Base-by-base conservation (phyloP, 2,329 filamentous ascomycete species). In the Fonsecaea erecta region DNA sequence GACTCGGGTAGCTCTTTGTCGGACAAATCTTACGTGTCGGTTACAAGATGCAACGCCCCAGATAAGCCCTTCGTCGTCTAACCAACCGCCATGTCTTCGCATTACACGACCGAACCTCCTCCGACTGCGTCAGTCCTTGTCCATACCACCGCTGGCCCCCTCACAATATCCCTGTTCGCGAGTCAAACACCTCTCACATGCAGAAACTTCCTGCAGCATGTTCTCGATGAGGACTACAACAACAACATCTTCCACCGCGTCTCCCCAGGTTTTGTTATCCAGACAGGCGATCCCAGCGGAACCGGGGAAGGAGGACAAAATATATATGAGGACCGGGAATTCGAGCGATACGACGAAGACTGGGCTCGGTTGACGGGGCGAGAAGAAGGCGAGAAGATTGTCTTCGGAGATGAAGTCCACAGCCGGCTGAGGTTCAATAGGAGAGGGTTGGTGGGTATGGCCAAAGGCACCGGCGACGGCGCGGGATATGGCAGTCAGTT, bases 401-500 rank as follows among this genome's bases (percentile, higher is more conserved):
- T 90, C 46, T 92, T 96, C 72, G 87, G 88, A 48, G 94, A 98
- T 80, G 95, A 99, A 76, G 90, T 97, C 71, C 94, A 98, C 77
- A 92, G 90, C 72, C 86, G 95, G 34, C 82, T 99, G 71, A 96
- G 96, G 77, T 98, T 95, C 82, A 98, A 96, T 73, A 85, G 95
- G 54, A 85, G 95, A 66, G 95, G 95, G 0, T 80, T 98, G 72
- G 79, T 99, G 72, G 95, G 91, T n/a, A 97, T 98, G 93, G 95
- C 95, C 30, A 98, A 98, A 77, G 79, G 77, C 46, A 78, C 80
- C 59, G 70, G 70, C 8, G 54, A 55, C 26, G 63, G 63, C 9
- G 90, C 91, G 67, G 89, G 93, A 52, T 98, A 98, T 79, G 91
- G 92, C 35, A 97, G 92, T 77, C 95, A 99, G 78, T 98, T 98